Conservation (phyloP, 2,329 filamentous ascomycete species). For the Metarhizium anisopliae region DNA sequence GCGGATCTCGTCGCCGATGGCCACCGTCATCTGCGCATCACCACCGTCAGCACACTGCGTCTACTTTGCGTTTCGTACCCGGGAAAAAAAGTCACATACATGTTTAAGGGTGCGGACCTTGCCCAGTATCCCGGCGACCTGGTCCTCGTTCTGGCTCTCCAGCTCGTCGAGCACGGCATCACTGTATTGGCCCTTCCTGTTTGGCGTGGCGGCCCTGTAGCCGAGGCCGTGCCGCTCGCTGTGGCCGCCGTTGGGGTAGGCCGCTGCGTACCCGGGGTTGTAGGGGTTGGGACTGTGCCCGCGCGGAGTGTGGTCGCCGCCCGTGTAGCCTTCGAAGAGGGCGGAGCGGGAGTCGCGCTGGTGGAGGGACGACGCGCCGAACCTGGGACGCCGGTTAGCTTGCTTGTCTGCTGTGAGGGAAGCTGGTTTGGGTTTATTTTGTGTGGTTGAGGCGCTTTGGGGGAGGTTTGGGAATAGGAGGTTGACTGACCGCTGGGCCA, state of each 20-base stretch:
- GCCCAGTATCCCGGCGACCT: conserved; percentile 81
- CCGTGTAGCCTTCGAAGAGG: conserved; percentile 58
- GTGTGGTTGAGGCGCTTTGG: not conserved
- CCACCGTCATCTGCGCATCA: conserved; percentile 63
- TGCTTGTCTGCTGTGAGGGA: not conserved
- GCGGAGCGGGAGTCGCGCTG: conserved; percentile 65
- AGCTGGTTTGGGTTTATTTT: too few species aligned
- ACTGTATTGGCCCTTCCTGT: conserved; percentile 79
- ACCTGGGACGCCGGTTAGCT: conserved; percentile 34
- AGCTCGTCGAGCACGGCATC: conserved; percentile 86
- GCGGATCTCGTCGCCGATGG: conserved; percentile 92
- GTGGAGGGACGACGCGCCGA: conserved; percentile 59
- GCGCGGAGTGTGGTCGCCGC: not conserved
- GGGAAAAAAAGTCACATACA: conserved; percentile 41
- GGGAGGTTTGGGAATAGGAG: not conserved
- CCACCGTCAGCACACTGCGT: not conserved
- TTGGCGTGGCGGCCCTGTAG: conserved; percentile 52
- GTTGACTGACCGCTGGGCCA: conserved; percentile 25
- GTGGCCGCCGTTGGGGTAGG: too few species aligned
- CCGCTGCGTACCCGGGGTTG: not conserved
- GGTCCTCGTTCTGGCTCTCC: conserved; percentile 88
- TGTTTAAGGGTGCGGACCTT: conserved; percentile 87
- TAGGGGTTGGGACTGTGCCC: not conserved
- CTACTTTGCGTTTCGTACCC: not conserved
- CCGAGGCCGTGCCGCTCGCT: conserved; percentile 3